Base-by-base conservation (phyloP, 176 grass and related monocot genomes). In the Lolium perenne region DNA sequence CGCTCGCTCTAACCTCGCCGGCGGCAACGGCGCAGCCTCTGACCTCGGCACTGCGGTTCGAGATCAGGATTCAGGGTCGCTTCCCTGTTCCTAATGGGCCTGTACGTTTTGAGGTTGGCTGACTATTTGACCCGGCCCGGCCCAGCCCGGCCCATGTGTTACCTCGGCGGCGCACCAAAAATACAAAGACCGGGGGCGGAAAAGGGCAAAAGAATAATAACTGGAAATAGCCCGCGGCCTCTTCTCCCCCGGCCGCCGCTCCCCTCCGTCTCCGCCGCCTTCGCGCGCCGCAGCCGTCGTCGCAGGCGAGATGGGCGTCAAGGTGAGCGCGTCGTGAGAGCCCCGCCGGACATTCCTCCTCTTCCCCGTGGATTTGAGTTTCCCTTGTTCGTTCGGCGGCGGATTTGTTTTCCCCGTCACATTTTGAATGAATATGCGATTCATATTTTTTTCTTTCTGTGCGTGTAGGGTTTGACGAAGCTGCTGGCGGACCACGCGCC, bases 401-500 rank as follows among this genome's bases (percentile, higher is more conserved):
- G 41, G 41, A 43, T 43, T 43, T 43, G 41, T 43, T 43, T 41
- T 43, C 22, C 48, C 26, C 21, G 4, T 62, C 54, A 41, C 41
- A 53, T 54, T 77, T 77, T 23, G 64, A 67, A 18, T 80, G 22
- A 15, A 35, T 3, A 18, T 6, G 71, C 25, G 61, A 51, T 81
- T 46, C 38, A n/a, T 2, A 29, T 29, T 29, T 29, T 29, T 82
- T 65, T 80, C 4, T 55, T 17, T 17, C 23, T 49, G 3, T 17
- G 21, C 6, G 22, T 15, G 80, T 87, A 98, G 97, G 97, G 97
- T 88, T 98, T 98, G 86, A 98, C 97, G 86, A 98, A 98, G 77
- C 84, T 98, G 45, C 81, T 98, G 62, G 94, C 97, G 79, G 97
- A 98, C 81, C 92, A 94, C 84, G 97, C 97, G 15, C 94, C 97